Evolutionary conservation across 2,329 filamentous ascomycete species (phyloP).

Genomic region (Mycocentrospora acerina): DNA sequence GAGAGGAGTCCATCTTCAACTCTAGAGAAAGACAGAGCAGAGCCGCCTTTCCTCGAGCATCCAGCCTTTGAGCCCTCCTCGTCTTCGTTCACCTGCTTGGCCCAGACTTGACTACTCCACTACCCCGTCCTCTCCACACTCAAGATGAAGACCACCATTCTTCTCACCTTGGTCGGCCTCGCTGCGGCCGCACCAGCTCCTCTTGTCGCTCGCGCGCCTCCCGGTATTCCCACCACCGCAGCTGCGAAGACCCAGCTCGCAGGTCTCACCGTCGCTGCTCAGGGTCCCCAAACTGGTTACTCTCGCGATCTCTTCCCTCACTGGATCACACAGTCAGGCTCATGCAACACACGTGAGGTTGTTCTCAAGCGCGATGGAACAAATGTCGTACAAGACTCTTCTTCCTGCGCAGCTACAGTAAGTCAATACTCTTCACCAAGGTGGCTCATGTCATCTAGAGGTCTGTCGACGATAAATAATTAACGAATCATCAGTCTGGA

Average conservation of each 20-base stretch:
- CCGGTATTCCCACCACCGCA: conserved; percentile 63
- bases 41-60: neutral
- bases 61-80: neutral
- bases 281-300: conserved; percentile 60
- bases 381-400: conserved; percentile 58
- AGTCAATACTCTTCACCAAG: too few relatives aligned
- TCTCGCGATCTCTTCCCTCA: conserved; percentile 68
- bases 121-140: neutral
- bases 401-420: conserved; percentile 59
- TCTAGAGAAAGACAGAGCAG: conserved; percentile 2
- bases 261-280: conserved; percentile 58
- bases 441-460: too few relatives aligned
- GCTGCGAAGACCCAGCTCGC: conserved; percentile 61
- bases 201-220: conserved; percentile 44
- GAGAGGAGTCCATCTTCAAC: conserved; percentile 9
- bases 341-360: conserved; percentile 71
- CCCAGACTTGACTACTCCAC: neutral
- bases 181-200: conserved; percentile 34
- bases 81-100: neutral
- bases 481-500: conserved; percentile 49
- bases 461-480: too few relatives aligned
- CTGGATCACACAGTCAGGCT: conserved; percentile 62
- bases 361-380: conserved; percentile 75
- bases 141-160: conserved; percentile 35
- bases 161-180: conserved; percentile 24